Percentiles rank a stretch among this genome's conserved stretches.
Evolutionary conservation across 108 stramenopile genomes (phyloP).

Genomic region (Cyclotella baltica): DNA sequence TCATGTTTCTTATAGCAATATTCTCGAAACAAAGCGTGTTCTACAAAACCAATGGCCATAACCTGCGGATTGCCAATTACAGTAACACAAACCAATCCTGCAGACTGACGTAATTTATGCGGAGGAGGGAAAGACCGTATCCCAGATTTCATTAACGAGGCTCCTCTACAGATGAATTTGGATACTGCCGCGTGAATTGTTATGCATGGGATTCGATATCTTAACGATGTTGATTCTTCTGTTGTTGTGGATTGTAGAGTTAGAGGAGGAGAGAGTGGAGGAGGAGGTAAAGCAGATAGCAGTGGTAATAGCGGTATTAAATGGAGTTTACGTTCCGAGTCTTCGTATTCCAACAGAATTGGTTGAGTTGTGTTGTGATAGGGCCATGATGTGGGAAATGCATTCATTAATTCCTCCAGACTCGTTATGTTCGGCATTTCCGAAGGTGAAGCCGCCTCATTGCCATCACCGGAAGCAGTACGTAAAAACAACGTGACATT

Average conservation of each 20-base stretch:
- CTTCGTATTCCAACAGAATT: conserved; percentile 46
- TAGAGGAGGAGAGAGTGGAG: conserved; percentile 21
- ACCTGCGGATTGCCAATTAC: conserved; percentile 77
- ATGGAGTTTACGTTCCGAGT: conserved; percentile 32
- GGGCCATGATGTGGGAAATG: conserved; percentile 47
- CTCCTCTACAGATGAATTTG: conserved; percentile 85
- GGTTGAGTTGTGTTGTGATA: conserved; percentile 48
- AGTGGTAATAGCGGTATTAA: conserved; percentile 39
- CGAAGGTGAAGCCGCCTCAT: neutral
- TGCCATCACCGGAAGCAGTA: conserved; percentile 24
- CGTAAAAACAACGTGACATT: conserved; percentile 50
- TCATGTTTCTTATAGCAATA: conserved; percentile 44
- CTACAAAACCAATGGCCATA: conserved; percentile 72
- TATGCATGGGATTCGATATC: conserved; percentile 46
- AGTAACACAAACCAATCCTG: conserved; percentile 59
- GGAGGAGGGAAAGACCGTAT: conserved; percentile 62
- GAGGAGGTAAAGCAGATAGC: conserved; percentile 48
- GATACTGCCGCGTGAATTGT: conserved; percentile 56
- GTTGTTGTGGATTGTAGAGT: conserved; percentile 4
- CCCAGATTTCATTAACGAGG: conserved; percentile 84
- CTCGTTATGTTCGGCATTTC: neutral
- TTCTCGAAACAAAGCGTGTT: conserved; percentile 36
- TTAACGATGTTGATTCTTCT: conserved; percentile 24
- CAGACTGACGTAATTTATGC: conserved; percentile 42
- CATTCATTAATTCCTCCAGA: conserved; percentile 8